Base-by-base conservation (phyloP, 768 basidiomycete species). In the Tulasnella sp. region DNA sequence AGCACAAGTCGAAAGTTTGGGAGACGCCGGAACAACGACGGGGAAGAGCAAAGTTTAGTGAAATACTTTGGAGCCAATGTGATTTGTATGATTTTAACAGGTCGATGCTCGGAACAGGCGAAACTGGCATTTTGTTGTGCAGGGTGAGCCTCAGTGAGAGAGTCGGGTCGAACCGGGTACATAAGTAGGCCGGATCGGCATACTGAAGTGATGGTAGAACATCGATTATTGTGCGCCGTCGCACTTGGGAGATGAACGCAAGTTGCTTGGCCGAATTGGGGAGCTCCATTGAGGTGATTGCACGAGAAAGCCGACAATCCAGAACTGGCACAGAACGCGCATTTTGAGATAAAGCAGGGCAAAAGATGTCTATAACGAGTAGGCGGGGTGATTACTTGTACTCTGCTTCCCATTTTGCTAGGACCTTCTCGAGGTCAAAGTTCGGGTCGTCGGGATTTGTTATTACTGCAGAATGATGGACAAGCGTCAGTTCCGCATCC, bases 391-490 rank as follows among this genome's bases (percentile, higher is more conserved):
- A 64, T 62, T 72, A 66, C 72, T 73, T 77, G 75, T 74, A 64
- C n/a, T 72, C 70, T 19, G 70, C 70, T 72, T 78, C 77, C 72
- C 62, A 76, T 17, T 74, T 69, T 62, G 76, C 69, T 66, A 83
- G 73, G 44, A 97, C 82, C 81, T 94, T 94, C 85, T 98, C 96
- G 79, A 98, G 84, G 84, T 98, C 95, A 82, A 98, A 99, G 75
- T 87, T 88, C 69, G 96, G 94, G 81, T 98, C 89, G 77, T 98
- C 96, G 47, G 95, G 92, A 84, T 99, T 88, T 75, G 94, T 90
- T 75, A 97, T 84, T 76, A 96, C 95, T 95, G 81, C 22, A 40
- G 36, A 47, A 19, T 6, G n/a, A 37, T 29, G 14, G 63, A 64
- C 36, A 37, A 26, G 22, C 16, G 42, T 68, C 39, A 41, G 67